Base-by-base conservation (phyloP, 1,139 yeast genomes). In the Candida glucosophila region DNA sequence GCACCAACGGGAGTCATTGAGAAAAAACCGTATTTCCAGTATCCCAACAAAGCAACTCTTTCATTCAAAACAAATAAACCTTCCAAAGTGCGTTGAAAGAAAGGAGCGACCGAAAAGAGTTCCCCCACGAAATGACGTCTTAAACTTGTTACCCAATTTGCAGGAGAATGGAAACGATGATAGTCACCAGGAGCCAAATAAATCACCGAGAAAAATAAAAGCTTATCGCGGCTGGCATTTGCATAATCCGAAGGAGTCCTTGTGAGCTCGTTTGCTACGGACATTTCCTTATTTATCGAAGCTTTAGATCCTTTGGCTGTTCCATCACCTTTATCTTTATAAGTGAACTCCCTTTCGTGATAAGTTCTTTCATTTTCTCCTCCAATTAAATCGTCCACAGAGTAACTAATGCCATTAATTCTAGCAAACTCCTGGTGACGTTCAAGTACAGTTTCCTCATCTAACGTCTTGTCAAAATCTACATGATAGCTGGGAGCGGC, bases 1-100 rank as follows among this genome's bases (percentile, higher is more conserved):
- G 99, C 99, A 14, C 99, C 99, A 8, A 92, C 98, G 0, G 98
- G 97, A 2, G 95, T 88, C 99, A 92, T 92, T 35, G 94, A 80
- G 58, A 90, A 90, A 48, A 92, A 92, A 0, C 99, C 99, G 51
- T 90, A 72, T 47, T 82, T 82, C 97, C 98, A 92, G 44, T 83
- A 77, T 2, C 99, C 99, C 33, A 92, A 67, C 26, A 92, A 61
- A 0, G 97, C 94, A 6, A 92, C 98, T 42, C 99, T 71, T 56
- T 92, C 99, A 50, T 92, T 92, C 41, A 92, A 62, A 5, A 88
- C 86, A 49, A 92, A 90, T 36, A 92, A 67, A 20, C 93, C 92
- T 33, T 80, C 79, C 30, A 92, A 67, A 10, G 93, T 76, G 41
- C 72, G 72, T 53, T 90, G 98, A 60, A 92, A 86, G 52, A 82